phyloP scores from a whole-genome alignment of 2,329 filamentous ascomycete species.

The Whalleya microplaca region DNA sequence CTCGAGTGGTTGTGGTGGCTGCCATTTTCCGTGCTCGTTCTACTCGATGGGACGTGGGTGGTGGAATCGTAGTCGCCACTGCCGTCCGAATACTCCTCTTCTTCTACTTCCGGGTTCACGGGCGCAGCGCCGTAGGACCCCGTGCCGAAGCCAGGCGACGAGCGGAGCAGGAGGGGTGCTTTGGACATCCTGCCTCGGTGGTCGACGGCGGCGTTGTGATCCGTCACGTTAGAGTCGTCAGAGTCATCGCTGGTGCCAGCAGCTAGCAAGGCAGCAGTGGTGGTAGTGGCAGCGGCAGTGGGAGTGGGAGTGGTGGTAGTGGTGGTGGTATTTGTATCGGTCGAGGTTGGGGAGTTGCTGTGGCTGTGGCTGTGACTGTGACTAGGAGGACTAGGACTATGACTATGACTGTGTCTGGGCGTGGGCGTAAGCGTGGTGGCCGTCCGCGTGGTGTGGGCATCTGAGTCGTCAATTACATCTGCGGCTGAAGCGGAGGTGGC shows the following conservation, averaged over 20 bases:
- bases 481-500: slow-evolving; percentile 25
- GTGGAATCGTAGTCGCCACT: slow-evolving; percentile 36
- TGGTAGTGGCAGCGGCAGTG: too few species aligned
- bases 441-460: slow-evolving; percentile 21
- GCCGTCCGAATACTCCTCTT: slow-evolving; percentile 39
- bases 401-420: too few species aligned
- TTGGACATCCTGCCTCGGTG: slow-evolving; percentile 43
- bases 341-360: slow-evolving; percentile 16
- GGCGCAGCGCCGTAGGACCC: slow-evolving; percentile 65
- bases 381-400: too few species aligned
- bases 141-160: slow-evolving; percentile 62
- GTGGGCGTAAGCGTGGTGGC: too few species aligned
- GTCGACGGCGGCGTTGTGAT: slow-evolving; percentile 23
- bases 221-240: slow-evolving; percentile 25
- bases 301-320: too few species aligned
- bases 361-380: too few species aligned
- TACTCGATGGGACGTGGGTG: slow-evolving; percentile 22
- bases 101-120: slow-evolving; percentile 43
- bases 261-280: slow-evolving; percentile 15
- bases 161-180: slow-evolving; percentile 61
- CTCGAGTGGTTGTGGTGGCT: slow-evolving; percentile 19
- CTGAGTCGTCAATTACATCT: slow-evolving; percentile 9
- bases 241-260: slow-evolving; percentile 32
- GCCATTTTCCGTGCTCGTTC: slow-evolving; percentile 30
- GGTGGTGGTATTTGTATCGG: slow-evolving; percentile 22